Conservation (phyloP, 2,329 filamentous ascomycete species). For the Metarhizium humberi region DNA sequence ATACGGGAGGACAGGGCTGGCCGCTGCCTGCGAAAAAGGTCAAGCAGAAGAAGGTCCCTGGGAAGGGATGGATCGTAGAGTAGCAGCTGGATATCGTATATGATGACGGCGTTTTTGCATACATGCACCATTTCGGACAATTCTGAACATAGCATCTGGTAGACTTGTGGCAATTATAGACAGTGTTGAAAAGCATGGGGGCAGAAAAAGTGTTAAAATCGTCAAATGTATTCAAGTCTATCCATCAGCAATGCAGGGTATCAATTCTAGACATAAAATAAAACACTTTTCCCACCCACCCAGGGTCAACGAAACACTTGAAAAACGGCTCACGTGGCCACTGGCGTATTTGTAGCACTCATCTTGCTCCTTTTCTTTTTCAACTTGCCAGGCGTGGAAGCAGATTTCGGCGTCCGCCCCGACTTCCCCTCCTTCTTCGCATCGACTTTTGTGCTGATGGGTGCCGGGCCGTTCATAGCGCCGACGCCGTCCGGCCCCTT, state of each 20-base stretch:
- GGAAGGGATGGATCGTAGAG: slow-evolving; percentile 66
- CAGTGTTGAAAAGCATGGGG: background rate
- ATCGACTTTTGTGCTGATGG: slow-evolving; percentile 31
- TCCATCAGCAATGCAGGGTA: background rate
- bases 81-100: slow-evolving; percentile 14
- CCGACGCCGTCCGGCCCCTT: slow-evolving; percentile 22
- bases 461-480: slow-evolving; percentile 23
- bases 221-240: background rate
- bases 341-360: slow-evolving; percentile 22
- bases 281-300: background rate
- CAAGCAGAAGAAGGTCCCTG: slow-evolving; percentile 63
- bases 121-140: background rate
- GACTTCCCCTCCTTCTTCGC: slow-evolving; percentile 38
- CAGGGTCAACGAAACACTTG: background rate
- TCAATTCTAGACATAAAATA: slow-evolving; percentile 1
- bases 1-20: slow-evolving; percentile 63
- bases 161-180: background rate
- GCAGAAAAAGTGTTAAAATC: background rate
- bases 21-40: slow-evolving; percentile 79
- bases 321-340: slow-evolving; percentile 15
- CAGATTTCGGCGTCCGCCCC: slow-evolving; percentile 34
- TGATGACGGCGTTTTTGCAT: background rate
- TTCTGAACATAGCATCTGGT: background rate
- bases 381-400: slow-evolving; percentile 28
- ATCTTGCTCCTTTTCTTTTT: slow-evolving; percentile 41